Conservation (phyloP, 768 basidiomycete genomes). For the Lepiota brunneoincarnata region DNA sequence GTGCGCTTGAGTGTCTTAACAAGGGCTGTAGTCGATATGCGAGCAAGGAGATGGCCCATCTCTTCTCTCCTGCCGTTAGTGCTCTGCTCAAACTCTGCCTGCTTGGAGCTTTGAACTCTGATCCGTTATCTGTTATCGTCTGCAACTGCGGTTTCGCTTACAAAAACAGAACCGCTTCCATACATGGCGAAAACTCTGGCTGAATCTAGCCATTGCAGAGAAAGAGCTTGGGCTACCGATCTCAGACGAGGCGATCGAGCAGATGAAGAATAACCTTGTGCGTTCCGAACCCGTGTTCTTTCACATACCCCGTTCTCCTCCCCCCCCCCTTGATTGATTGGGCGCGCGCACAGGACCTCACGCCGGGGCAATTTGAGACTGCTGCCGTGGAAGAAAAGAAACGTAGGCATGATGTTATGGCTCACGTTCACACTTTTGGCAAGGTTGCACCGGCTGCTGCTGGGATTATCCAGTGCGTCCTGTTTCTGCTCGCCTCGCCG, state of each 20-base stretch:
- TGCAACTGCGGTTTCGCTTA: background rate
- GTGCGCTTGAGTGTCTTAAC: background rate
- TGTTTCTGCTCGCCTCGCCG: background rate
- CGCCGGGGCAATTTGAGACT: conserved; percentile 85
- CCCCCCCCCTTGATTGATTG: background rate
- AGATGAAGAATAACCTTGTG: conserved; percentile 94
- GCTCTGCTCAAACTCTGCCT: conserved; percentile 6
- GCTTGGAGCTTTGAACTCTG: background rate
- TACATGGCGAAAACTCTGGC: conserved; percentile 95
- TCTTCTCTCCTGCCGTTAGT: conserved; percentile 91
- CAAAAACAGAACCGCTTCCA: conserved; percentile 79
- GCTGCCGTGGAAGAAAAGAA: conserved; percentile 97
- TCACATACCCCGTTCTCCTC: background rate
- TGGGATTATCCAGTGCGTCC: conserved; percentile 89
- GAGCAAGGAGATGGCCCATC: conserved; percentile 95
- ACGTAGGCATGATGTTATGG: conserved; percentile 98
- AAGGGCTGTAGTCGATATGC: conserved; percentile 81
- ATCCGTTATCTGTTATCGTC: background rate
- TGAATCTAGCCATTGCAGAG: conserved; percentile 94
- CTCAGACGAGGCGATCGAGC: conserved; percentile 84
- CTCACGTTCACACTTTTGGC: conserved; percentile 98
- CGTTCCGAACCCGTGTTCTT: conserved; percentile 19
- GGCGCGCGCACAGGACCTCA: conserved; percentile 55
- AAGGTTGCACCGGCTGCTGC: conserved; percentile 91
- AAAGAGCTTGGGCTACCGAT: conserved; percentile 93